Evolutionary conservation across 352 stramenopile species (phyloP).

Genomic region (Elongisporangium prolatum): DNA sequence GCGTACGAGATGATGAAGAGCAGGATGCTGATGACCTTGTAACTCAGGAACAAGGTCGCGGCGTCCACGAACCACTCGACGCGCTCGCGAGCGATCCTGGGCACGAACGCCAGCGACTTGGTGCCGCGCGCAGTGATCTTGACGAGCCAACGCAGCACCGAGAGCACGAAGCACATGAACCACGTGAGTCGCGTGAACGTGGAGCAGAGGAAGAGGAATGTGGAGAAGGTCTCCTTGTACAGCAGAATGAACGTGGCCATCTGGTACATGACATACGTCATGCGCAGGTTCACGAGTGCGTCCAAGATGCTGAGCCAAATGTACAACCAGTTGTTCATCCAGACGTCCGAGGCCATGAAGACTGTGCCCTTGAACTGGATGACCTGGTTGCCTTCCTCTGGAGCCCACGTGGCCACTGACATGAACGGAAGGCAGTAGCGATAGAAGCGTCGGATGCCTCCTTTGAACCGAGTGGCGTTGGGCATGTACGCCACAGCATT

Average conservation of each 20-base stretch:
- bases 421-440: constrained; percentile 35
- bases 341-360: constrained; percentile 30
- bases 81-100: constrained; percentile 5
- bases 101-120: constrained; percentile 71
- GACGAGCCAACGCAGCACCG: constrained; percentile 9
- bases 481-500: constrained; percentile 12
- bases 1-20: constrained; percentile 22
- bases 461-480: neutral
- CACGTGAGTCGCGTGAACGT: constrained; percentile 27
- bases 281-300: constrained; percentile 20
- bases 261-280: constrained; percentile 26
- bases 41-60: constrained; percentile 28
- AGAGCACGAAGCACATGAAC: constrained; percentile 27
- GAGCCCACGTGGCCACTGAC: constrained; percentile 5
- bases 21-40: constrained; percentile 41
- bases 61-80: constrained; percentile 29
- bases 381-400: constrained; percentile 2
- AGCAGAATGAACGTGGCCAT: constrained; percentile 29
- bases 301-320: constrained; percentile 32
- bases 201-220: constrained; percentile 31
- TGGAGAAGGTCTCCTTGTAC: constrained; percentile 17
- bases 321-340: constrained; percentile 46
- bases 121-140: constrained; percentile 45
- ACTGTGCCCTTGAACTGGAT: constrained; percentile 19
- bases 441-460: constrained; percentile 18